These are phyloP conservation scores for Malania oleifera DNA, from an alignment of 164 flowering plant species.

Conservation along the genomic window DNA sequence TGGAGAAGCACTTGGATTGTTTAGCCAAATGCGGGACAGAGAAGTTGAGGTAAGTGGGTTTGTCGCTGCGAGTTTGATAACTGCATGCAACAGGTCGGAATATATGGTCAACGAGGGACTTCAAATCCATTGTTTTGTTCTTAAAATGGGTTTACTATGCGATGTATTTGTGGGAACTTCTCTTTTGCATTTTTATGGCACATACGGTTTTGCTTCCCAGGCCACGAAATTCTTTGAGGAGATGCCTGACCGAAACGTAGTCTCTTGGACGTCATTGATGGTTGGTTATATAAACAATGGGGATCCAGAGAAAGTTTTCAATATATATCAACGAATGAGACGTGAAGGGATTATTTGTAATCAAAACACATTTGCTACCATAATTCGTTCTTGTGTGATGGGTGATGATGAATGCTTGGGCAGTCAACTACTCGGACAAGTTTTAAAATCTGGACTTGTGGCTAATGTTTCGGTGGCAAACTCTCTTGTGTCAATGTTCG, in stretches of 20 bases:
- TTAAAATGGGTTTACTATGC: constrained; percentile 43
- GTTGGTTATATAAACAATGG: constrained; percentile 45
- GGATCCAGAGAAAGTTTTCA: constrained; percentile 33
- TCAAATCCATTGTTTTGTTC: constrained; percentile 55
- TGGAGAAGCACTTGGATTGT: constrained; percentile 34
- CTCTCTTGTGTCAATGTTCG: constrained; percentile 69
- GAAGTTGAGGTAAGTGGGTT: constrained; percentile 50
- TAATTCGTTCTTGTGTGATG: constrained; percentile 54
- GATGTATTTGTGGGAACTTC: constrained; percentile 79
- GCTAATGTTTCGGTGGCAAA: constrained; percentile 55
- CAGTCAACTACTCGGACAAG: constrained; percentile 62
- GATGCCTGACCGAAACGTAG: constrained; percentile 61
- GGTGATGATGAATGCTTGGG: constrained; percentile 53
- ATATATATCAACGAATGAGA: constrained; percentile 45
- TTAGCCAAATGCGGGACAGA: constrained; percentile 35
- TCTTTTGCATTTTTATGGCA: constrained; percentile 68
- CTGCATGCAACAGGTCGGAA: constrained; percentile 50
- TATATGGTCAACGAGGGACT: constrained; percentile 41
- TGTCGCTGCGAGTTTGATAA: constrained; percentile 52
- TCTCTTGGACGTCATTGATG: constrained; percentile 89
- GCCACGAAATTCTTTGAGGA: constrained; percentile 53
- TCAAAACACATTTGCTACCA: constrained; percentile 49
- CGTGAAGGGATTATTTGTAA: constrained; percentile 42
- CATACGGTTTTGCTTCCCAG: constrained; percentile 27
- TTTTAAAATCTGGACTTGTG: constrained; percentile 44